Conservation (phyloP, 176 grass and related monocot genomes). For the Oryza meridionalis region DNA sequence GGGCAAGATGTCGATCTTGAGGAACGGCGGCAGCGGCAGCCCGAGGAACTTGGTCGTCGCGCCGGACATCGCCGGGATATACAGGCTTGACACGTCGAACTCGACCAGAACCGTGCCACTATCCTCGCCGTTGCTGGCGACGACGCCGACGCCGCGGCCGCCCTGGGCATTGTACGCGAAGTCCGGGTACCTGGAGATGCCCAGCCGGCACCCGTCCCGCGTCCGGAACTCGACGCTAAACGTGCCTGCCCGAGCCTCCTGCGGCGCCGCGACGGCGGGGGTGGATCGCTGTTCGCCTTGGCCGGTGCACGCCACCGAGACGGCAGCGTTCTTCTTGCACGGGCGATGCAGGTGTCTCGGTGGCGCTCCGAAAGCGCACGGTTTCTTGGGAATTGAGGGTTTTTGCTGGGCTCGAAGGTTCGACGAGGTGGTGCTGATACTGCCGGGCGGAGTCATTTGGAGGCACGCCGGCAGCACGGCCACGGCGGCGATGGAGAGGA, state of each 20-base stretch:
- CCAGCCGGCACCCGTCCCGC: slow-evolving; percentile 70
- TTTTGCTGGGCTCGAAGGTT: slow-evolving; percentile 34
- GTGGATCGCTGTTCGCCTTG: slow-evolving; percentile 41
- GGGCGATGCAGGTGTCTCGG: not conserved
- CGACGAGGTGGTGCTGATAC: slow-evolving; percentile 34
- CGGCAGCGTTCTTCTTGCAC: not conserved
- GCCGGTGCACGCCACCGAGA: slow-evolving; percentile 31
- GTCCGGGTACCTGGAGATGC: slow-evolving; percentile 85
- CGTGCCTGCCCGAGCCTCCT: not conserved
- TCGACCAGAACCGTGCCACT: slow-evolving; percentile 51
- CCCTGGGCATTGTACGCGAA: slow-evolving; percentile 82
- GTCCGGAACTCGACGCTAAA: slow-evolving; percentile 64
- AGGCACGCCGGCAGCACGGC: not conserved
- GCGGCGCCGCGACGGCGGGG: not conserved
- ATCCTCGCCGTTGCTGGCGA: slow-evolving; percentile 30
- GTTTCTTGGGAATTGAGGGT: slow-evolving; percentile 4
- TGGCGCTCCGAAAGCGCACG: not conserved
- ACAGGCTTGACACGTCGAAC: slow-evolving; percentile 62
- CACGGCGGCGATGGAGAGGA: slow-evolving; percentile 1
- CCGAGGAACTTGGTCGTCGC: slow-evolving; percentile 84
- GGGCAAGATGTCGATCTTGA: slow-evolving; percentile 85
- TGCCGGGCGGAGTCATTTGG: slow-evolving; percentile 43
- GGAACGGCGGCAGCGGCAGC: slow-evolving; percentile 76
- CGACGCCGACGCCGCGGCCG: slow-evolving; percentile 61
- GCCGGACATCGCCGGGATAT: slow-evolving; percentile 78